These are phyloP conservation scores for Geranomyces michiganensis DNA, from an alignment of 192 early-diverging fungal species.

Conservation along the genomic window DNA sequence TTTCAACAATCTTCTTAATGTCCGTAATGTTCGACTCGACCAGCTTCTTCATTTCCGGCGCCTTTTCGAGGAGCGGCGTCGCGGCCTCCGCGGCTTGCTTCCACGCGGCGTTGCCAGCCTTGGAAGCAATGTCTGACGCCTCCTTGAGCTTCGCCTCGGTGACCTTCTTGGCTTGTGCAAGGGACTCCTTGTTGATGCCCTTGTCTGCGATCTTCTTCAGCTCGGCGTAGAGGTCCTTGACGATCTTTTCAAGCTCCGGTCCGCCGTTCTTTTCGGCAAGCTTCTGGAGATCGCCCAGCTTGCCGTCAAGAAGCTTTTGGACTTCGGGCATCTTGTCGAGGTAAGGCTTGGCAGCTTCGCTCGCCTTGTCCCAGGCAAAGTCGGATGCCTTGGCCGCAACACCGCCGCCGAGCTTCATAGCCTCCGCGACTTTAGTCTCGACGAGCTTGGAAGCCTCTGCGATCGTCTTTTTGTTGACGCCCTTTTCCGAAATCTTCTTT, in stretches of 20 bases:
- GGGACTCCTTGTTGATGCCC: constrained; percentile 20
- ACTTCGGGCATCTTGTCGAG: constrained; percentile 26
- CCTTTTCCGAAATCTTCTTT: constrained; percentile 21
- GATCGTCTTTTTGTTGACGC: constrained; percentile 20
- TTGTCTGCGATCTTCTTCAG: constrained; percentile 23
- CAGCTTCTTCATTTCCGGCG: constrained; percentile 1
- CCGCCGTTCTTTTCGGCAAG: constrained; percentile 18
- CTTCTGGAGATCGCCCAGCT: constrained; percentile 11
- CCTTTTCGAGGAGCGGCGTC: constrained; percentile 11
- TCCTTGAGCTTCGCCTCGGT: constrained; percentile 12
- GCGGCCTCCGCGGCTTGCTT: not conserved
- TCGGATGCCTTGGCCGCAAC: constrained; percentile 15
- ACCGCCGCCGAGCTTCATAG: not conserved
- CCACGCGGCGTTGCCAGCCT: not conserved
- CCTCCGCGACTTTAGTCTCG: constrained; percentile 11
- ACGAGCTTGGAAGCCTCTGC: constrained; percentile 13
- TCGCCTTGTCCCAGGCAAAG: constrained; percentile 16
- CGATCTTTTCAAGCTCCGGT: constrained; percentile 10
- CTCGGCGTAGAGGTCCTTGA: constrained; percentile 13
- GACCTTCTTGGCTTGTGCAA: constrained; percentile 18
- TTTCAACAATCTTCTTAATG: constrained; percentile 6
- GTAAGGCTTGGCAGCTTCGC: constrained; percentile 12
- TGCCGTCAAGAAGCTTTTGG: constrained; percentile 4
- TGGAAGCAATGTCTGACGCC: not conserved
- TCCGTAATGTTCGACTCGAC: constrained; percentile 2